phyloP scores from a whole-genome alignment of 164 flowering plant species.

The Vitis amurensis region DNA sequence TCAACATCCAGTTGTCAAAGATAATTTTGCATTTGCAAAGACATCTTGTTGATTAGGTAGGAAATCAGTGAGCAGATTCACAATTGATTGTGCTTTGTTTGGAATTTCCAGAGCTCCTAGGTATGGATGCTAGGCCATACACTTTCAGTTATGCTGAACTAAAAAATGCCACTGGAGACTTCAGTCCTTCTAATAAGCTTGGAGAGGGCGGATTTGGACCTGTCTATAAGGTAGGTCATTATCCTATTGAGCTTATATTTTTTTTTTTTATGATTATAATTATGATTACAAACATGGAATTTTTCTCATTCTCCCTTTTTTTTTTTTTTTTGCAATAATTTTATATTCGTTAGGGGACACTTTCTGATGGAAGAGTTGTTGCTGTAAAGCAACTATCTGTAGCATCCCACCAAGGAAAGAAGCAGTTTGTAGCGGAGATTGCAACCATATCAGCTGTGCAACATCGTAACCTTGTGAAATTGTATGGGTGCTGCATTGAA shows the following conservation, averaged over 20 bases:
- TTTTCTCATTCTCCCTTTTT: no score
- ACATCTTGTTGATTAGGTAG: no score
- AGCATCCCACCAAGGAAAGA: conserved; percentile 73
- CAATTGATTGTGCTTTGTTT: conserved; percentile 1
- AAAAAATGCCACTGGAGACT: conserved; percentile 65
- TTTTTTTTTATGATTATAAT: no score
- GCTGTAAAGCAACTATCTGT: conserved; percentile 77
- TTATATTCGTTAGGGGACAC: conserved; percentile 44
- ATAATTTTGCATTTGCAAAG: no score
- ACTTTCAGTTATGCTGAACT: conserved; percentile 72
- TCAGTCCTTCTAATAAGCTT: conserved; percentile 66
- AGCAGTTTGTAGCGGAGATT: conserved; percentile 71
- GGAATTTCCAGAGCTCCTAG: conserved; percentile 51
- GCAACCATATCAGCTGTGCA: conserved; percentile 83
- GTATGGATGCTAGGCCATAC: conserved; percentile 55
- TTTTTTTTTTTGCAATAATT: no score
- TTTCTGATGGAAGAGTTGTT: conserved; percentile 58
- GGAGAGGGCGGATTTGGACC: conserved; percentile 97
- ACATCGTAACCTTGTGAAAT: conserved; percentile 75
- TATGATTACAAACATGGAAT: background rate
- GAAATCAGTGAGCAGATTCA: no score
- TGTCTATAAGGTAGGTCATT: conserved; percentile 63
- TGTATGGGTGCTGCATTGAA: conserved; percentile 83
- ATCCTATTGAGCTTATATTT: background rate
- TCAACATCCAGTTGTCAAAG: no score